Evolutionary conservation across 1,284 basidiomycete genomes (phyloP), one percentile per base, ranked within the genome.

Genomic region (Cutaneotrichosporon sp.): DNA sequence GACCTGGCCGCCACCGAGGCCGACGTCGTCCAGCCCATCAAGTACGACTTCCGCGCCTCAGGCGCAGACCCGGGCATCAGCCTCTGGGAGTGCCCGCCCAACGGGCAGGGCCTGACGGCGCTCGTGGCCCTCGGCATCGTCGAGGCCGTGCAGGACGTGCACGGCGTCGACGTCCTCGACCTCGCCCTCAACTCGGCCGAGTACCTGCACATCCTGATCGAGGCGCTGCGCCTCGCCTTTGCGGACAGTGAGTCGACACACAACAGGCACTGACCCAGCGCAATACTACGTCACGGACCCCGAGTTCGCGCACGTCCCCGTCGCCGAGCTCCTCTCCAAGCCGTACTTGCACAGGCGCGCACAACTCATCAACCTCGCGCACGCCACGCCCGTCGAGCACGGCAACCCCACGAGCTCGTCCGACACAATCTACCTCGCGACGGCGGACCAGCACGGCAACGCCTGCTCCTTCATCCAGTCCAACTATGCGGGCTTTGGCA

Each of bases 101-200:
- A 95, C 74, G 92, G 94, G 11, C 94, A 97, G 85, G 94, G 90
- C 77, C 85, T 97, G n/a, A 92, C 91, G 1, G 92, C 95, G 0
- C 84, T 97, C 5, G 81, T 97, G 53, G 91, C 93, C 6, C 83
- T 97, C 10, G 95, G 94, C 1, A 92, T 99, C 59, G 81, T 99
- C 49, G 95, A 98, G 71, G 86, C 85, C 31, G 84, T 95, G 24
- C 89, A 95, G 78, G 85, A 85, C 56, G 84, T 87, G 71, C 88
- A 89, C 2, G 85, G 86, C 60, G 84, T 89, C 31, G 84, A 84
- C 60, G 79, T 97, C 1, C 77, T 87, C 24, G 85, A 91, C 65
- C 83, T 95, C 80, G 88, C 91, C 62, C 92, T 95, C 79, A 97
- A 95, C 74, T 91, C 89, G 0, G 81, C 87, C 0, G 87, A 90